These are phyloP conservation scores for Cryptococcus deneoformans DNA, from an alignment of 1,284 basidiomycete genomes.

Conservation along the genomic window DNA sequence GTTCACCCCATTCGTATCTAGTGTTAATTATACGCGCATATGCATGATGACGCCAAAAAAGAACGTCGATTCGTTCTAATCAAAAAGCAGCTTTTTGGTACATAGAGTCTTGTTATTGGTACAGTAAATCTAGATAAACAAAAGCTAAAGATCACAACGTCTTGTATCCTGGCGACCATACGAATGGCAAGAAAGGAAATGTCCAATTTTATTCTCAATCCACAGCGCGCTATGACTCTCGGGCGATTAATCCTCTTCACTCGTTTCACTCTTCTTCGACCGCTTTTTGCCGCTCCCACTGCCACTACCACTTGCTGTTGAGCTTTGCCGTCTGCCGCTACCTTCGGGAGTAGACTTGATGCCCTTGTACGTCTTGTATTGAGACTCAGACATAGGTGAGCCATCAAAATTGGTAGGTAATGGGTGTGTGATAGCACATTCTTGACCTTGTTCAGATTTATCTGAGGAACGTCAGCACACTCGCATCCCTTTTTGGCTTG, in stretches of 20 bases:
- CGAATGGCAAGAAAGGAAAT: background rate
- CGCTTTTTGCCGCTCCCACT: background rate
- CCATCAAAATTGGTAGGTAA: slow-evolving; percentile 49
- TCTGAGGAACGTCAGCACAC: slow-evolving; percentile 21
- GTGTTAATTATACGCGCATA: too few species aligned
- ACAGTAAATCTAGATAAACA: too few species aligned
- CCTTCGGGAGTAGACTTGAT: slow-evolving; percentile 9
- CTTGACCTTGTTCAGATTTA: slow-evolving; percentile 50
- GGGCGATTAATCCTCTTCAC: background rate
- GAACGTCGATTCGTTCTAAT: too few species aligned
- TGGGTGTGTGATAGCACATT: slow-evolving; percentile 47
- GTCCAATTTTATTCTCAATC: background rate
- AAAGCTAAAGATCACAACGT: too few species aligned
- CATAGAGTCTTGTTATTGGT: too few species aligned
- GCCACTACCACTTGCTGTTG: background rate
- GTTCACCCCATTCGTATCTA: too few species aligned
- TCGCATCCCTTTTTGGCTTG: background rate
- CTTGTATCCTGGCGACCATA: too few species aligned
- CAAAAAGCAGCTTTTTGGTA: too few species aligned
- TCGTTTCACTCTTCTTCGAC: background rate
- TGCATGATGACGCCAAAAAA: too few species aligned
- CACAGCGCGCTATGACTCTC: background rate
- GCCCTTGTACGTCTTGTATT: slow-evolving; percentile 45
- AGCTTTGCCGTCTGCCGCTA: background rate
- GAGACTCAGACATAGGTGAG: slow-evolving; percentile 45